Base-by-base conservation (phyloP, 345 rosid genomes). In the Lagerstroemia speciosa region DNA sequence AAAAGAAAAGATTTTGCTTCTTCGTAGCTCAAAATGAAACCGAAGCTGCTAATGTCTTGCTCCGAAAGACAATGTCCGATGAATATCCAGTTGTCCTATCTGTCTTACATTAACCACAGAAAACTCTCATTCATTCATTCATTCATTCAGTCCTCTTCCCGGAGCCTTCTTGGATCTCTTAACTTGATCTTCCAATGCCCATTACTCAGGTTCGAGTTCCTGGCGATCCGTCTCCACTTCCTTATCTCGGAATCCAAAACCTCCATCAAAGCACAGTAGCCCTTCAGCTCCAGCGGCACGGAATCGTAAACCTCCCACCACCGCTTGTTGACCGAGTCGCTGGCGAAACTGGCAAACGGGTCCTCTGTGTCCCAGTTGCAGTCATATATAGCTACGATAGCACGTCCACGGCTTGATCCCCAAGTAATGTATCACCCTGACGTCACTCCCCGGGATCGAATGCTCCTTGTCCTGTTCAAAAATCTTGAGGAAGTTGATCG, bases 401-500 rank as follows among this genome's bases (percentile, higher is more conserved):
- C 98, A 93, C 76, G 78, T 73, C 98, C 98, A 93, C 45, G 98
- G 98, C 84, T 93, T 93, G 67, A 79, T 32, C 20, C 98, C 98
- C 69, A 93, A 61, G 67, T 85, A 91, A 71, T 91, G 98, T 3
- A 93, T 67, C 5, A 86, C 80, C 26, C 76, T 83, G 34, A 79
- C 19, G 60, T 73, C n/a, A n/a, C n/a, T 40, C 1, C 71, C 64
- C 0, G 33, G 41, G 9, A 79, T 17, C 6, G 36, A 19, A 58
- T 72, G 85, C 0, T 75, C 61, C 14, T 64, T 46, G 0, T 79
- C 74, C 0, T 61, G 68, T 0, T 9, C 0, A 27, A 85, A 89
- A 12, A 32, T 40, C 82, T 91, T 93, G 61, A 87, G 69, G 57
- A 67, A 66, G 69, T 91, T 93, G 17, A 86, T 69, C 1, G 67